Percentiles rank a stretch among this genome's conserved stretches.
These are phyloP conservation scores for Sporisorium graminicola DNA, from an alignment of 1,284 basidiomycete species.

Conservation along the genomic window DNA sequence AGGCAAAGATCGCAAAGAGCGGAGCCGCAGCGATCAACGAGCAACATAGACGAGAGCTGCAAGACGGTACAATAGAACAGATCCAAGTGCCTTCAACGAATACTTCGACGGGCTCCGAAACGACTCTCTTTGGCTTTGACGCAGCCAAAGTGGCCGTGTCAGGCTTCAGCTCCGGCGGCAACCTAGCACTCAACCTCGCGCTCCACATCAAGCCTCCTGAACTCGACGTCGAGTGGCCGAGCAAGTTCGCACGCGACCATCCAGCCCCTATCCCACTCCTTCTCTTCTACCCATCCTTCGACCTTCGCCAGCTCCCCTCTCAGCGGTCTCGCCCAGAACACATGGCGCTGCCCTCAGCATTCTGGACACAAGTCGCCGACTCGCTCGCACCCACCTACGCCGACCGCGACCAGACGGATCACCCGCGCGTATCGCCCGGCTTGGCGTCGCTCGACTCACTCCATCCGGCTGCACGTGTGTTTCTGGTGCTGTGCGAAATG, in stretches of 20 bases:
- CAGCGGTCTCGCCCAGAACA: slow-evolving; percentile 45
- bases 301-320: slow-evolving; percentile 50
- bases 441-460: slow-evolving; percentile 52
- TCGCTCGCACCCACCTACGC: slow-evolving; percentile 52
- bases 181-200: slow-evolving; percentile 58
- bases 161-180: slow-evolving; percentile 65
- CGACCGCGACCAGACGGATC: slow-evolving; percentile 27
- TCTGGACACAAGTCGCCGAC: slow-evolving; percentile 46
- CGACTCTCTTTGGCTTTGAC: slow-evolving; percentile 42
- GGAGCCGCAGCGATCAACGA: slow-evolving; percentile 24
- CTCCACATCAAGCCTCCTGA: slow-evolving; percentile 49
- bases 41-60: slow-evolving; percentile 29
- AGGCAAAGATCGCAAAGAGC: slow-evolving; percentile 23
- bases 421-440: slow-evolving; percentile 56
- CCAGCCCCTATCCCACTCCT: slow-evolving; percentile 48
- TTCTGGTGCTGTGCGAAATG: slow-evolving; percentile 54
- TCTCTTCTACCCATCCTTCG: slow-evolving; percentile 60
- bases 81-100: slow-evolving; percentile 10
- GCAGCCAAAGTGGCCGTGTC: slow-evolving; percentile 41
- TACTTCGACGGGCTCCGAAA: neutral
- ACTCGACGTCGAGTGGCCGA: slow-evolving; percentile 39
- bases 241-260: slow-evolving; percentile 27
- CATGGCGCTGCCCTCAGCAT: slow-evolving; percentile 33
- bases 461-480: slow-evolving; percentile 39
- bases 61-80: slow-evolving; percentile 38